Evolutionary conservation across 441 rosid genomes (phyloP), one percentile per base, ranked within the genome.

Genomic region (Corymbia citriodora): DNA sequence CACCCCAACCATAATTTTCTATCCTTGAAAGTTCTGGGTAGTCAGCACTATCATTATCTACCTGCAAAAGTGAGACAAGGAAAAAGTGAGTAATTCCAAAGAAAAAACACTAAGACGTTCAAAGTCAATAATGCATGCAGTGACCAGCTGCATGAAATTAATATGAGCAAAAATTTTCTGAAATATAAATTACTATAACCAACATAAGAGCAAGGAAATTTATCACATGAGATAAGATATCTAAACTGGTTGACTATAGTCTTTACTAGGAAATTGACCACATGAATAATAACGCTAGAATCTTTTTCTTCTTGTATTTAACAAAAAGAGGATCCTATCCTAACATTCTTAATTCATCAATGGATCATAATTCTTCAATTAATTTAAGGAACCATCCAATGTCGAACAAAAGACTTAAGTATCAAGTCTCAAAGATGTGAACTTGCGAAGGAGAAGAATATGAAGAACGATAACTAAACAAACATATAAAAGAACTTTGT

Each of bases 1-100:
- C 95, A 89, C 96, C 98, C 99, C 99, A 98, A 88, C 99, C 98
- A 94, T 96, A 98, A 89, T 92, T 95, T 93, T 94, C 97, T 93
- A 98, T 92, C 59, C 83, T 92, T 87, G 96, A 95, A 93, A 96
- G 91, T 49, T 93, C 91, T 17, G 88, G 89, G 88, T 88, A 91
- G 88, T 88, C 92, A 17, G 90, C 87, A 81, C 81, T 81, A n/a
- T 87, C 88, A 89, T 72, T 88, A 63, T 91, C 94, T 89, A 93
- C 94, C 99, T 97, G 93, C 90, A 91, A 88, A 89, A 94, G 88
- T 61, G 92, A 89, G 29, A 81, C 86, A 48, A 48, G 86, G 53
- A 45, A 92, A 91, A 48, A 21, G 70, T 50, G 91, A 91, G 72
- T 29, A 89, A 88, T 79, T 16, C 53, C 86, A 81, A 81, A 48